Evolutionary conservation across 768 basidiomycete species (phyloP).

Genomic region (Tylopilus cervinicoccineus): DNA sequence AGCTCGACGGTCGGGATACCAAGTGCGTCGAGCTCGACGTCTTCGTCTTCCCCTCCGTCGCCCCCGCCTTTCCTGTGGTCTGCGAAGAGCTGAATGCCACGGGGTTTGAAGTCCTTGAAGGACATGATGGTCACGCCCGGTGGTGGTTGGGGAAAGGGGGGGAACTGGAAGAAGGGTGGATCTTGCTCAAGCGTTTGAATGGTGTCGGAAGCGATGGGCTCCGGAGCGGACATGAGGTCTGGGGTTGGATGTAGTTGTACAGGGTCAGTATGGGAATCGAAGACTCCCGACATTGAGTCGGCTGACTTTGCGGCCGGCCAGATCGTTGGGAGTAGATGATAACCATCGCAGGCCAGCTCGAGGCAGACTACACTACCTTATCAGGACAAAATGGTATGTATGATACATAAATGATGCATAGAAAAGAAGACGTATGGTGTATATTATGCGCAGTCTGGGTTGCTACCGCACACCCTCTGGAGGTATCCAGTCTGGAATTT

Average conservation of each 20-base stretch:
- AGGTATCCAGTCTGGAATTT: constrained; percentile 72
- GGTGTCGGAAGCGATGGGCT: constrained; percentile 16
- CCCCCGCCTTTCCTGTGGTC: constrained; percentile 33
- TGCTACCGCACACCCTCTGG: constrained; percentile 53
- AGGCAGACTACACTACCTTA: constrained; percentile 6
- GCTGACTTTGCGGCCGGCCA: constrained; percentile 2
- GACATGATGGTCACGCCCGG: constrained; percentile 46
- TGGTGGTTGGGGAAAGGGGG: constrained; percentile 46
- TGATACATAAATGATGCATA: constrained; percentile 4
- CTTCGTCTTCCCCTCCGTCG: constrained; percentile 32
- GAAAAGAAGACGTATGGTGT: not conserved
- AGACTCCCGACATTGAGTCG: constrained; percentile 15
- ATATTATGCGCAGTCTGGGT: not conserved
- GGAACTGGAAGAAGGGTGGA: constrained; percentile 33
- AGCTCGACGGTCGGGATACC: constrained; percentile 66
- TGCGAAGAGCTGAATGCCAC: constrained; percentile 52
- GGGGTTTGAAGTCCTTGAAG: constrained; percentile 54
- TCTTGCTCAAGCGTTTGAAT: constrained; percentile 10
- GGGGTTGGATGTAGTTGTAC: constrained; percentile 8
- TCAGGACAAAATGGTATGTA: constrained; percentile 11
- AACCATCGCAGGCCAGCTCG: not conserved
- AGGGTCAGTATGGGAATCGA: constrained; percentile 13
- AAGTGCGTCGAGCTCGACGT: constrained; percentile 59
- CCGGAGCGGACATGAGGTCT: constrained; percentile 19
- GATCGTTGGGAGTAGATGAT: constrained; percentile 10